Evolutionary conservation across 2,329 filamentous ascomycete genomes (phyloP).

Genomic region (Ceratocystis destructans): DNA sequence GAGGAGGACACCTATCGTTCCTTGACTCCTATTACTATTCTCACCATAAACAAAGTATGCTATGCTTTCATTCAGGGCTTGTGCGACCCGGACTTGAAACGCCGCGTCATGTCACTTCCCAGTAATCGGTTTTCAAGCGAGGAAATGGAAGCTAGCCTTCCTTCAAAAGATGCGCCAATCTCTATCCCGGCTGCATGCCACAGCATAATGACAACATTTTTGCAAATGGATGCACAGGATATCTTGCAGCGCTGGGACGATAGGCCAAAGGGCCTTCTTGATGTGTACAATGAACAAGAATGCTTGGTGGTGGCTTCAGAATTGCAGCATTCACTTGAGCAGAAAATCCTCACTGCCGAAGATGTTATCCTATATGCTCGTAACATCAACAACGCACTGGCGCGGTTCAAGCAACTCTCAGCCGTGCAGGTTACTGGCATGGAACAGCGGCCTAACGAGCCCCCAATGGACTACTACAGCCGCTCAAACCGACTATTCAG

Average conservation of each 20-base stretch:
- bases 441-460: conserved; percentile 17
- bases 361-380: neutral
- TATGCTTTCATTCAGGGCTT: conserved; percentile 17
- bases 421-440: conserved; percentile 15
- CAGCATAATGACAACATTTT: conserved; percentile 10
- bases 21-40: neutral
- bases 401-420: conserved; percentile 18
- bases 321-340: conserved; percentile 7
- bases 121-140: conserved; percentile 8
- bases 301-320: conserved; percentile 6
- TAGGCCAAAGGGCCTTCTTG: conserved; percentile 10
- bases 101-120: conserved; percentile 6
- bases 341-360: neutral
- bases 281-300: conserved; percentile 6
- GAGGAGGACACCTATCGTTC: conserved; percentile 4
- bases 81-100: conserved; percentile 2
- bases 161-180: neutral
- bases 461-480: conserved; percentile 23
- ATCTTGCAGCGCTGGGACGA: conserved; percentile 13
- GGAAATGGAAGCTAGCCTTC: conserved; percentile 7
- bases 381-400: conserved; percentile 8
- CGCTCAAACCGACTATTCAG: conserved; percentile 28
- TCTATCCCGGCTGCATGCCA: neutral
- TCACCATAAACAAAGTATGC: conserved; percentile 16
- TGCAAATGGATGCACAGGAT: conserved; percentile 13